phyloP scores from a whole-genome alignment of 2,329 filamentous ascomycete genomes.

The Neonectria magnoliae region DNA sequence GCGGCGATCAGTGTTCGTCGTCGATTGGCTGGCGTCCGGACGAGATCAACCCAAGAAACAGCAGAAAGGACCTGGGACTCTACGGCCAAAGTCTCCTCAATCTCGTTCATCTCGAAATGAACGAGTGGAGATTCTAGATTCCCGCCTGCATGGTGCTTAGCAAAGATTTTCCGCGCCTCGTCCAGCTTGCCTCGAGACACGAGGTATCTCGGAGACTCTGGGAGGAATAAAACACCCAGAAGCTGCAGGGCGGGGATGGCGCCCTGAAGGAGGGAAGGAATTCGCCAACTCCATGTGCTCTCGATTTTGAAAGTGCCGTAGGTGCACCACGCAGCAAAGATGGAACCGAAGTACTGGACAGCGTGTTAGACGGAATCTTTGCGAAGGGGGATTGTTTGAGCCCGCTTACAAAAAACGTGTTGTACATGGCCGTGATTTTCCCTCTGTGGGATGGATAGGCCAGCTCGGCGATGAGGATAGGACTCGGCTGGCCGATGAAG shows the following conservation, averaged over 20 bases:
- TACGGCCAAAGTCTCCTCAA: slow-evolving; percentile 13
- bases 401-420: slow-evolving; percentile 38
- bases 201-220: slow-evolving; percentile 21
- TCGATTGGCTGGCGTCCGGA: slow-evolving; percentile 19
- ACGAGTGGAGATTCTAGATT: slow-evolving; percentile 6
- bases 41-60: slow-evolving; percentile 17
- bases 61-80: slow-evolving; percentile 31
- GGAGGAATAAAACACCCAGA: slow-evolving; percentile 4
- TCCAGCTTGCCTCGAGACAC: slow-evolving; percentile 7
- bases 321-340: slow-evolving; percentile 10
- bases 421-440: slow-evolving; percentile 44
- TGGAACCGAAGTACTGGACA: slow-evolving; percentile 13
- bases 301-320: slow-evolving; percentile 11
- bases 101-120: slow-evolving; percentile 16
- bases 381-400: neutral
- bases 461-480: slow-evolving; percentile 45
- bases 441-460: slow-evolving; percentile 46
- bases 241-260: neutral
- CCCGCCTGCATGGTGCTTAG: slow-evolving; percentile 11
- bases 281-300: slow-evolving; percentile 16
- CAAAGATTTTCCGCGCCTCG: slow-evolving; percentile 9
- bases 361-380: neutral
- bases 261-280: slow-evolving; percentile 10
- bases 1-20: slow-evolving; percentile 18
- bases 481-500: slow-evolving; percentile 43